Percentiles rank a stretch among this genome's conserved stretches.
phyloP scores from a whole-genome alignment of 176 grass and related monocot genomes.

The barley (Hordeum vulgare) region MorexV3_pseudomolecules_assembly NC_058524.1:204167500-204167999 shows the following conservation, averaged over 20 bases:
- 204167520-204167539: slow-evolving; percentile 30
- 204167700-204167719: slow-evolving; percentile 3
- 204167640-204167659: slow-evolving; percentile 16
- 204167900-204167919: slow-evolving; percentile 46
- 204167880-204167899: slow-evolving; percentile 68
- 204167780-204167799: neutral
- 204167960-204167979: slow-evolving; percentile 2
- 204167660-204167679: slow-evolving; percentile 5
- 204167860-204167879: slow-evolving; percentile 51
- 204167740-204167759: slow-evolving; percentile 20
- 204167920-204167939: slow-evolving; percentile 84
- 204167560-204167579: slow-evolving; percentile 41
- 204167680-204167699: slow-evolving; percentile 13
- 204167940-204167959: slow-evolving; percentile 30
- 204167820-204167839: slow-evolving; percentile 19
- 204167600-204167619: slow-evolving; percentile 36
- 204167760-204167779: neutral
- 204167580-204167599: slow-evolving; percentile 45
- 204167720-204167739: slow-evolving; percentile 35
- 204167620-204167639: slow-evolving; percentile 35
- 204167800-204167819: slow-evolving; percentile 4
- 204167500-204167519: slow-evolving; percentile 27
- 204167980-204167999: neutral
- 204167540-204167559: slow-evolving; percentile 31
- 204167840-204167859: slow-evolving; percentile 1